phyloP scores from a whole-genome alignment of 352 stramenopile genomes.

The Phytophthora foliorum region DNA sequence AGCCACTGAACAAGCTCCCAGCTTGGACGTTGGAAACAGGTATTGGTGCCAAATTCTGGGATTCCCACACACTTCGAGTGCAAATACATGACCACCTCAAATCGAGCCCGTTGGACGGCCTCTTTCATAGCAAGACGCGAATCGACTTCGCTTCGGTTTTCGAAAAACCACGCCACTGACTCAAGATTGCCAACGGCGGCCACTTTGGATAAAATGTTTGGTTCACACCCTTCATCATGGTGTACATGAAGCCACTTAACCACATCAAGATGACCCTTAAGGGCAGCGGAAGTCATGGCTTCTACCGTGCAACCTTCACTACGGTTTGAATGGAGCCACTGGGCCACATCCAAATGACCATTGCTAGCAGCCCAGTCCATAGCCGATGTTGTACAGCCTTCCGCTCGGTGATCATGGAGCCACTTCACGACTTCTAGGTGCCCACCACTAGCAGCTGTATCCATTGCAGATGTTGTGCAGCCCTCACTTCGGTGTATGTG shows the following conservation, averaged over 20 bases:
- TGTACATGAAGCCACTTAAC: conserved; percentile 35
- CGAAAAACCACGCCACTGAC: conserved; percentile 18
- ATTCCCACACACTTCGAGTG: conserved; percentile 19
- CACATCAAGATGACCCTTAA: conserved; percentile 22
- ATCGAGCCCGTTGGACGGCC: conserved; percentile 19
- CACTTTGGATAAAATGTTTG: conserved; percentile 21
- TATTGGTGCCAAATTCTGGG: neutral
- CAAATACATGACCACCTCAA: conserved; percentile 33
- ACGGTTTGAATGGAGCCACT: conserved; percentile 31
- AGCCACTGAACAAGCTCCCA: conserved; percentile 28
- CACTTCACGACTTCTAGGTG: conserved; percentile 35
- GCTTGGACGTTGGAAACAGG: conserved; percentile 11
- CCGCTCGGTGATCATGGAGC: conserved; percentile 25
- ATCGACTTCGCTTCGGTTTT: conserved; percentile 29
- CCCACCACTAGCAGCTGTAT: conserved; percentile 21
- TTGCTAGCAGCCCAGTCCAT: conserved; percentile 30
- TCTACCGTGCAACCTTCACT: conserved; percentile 21
- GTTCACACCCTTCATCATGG: conserved; percentile 19
- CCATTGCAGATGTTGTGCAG: conserved; percentile 36
- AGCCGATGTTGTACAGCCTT: conserved; percentile 29
- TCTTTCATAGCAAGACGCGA: conserved; percentile 13
- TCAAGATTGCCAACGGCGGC: conserved; percentile 15
- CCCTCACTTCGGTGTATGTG: conserved; percentile 23
- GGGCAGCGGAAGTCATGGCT: conserved; percentile 23
- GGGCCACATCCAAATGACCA: conserved; percentile 26